Conservation (phyloP, 2,329 filamentous ascomycete species). For the Periglandula ipomoeae region DNA sequence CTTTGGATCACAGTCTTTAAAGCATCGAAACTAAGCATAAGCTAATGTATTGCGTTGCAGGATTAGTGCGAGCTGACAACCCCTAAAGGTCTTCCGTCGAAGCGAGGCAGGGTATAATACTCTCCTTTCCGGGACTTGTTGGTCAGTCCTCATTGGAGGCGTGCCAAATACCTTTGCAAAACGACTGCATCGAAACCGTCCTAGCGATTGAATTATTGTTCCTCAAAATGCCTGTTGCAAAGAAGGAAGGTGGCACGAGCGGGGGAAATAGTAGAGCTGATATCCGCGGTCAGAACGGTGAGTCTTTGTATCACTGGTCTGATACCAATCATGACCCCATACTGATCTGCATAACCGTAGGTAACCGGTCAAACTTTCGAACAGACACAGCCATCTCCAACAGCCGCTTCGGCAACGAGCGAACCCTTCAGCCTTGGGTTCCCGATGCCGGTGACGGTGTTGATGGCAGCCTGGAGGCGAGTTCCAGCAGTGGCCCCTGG, state of each 20-base stretch:
- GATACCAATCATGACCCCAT: not conserved
- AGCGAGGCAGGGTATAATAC: conserved; percentile 3
- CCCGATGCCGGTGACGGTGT: conserved; percentile 51
- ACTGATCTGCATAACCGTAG: conserved; percentile 30
- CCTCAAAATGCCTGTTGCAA: conserved; percentile 27
- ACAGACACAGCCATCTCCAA: conserved; percentile 87
- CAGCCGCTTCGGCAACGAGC: conserved; percentile 58
- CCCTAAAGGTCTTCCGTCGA: not conserved
- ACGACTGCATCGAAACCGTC: conserved; percentile 11
- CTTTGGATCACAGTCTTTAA: not conserved
- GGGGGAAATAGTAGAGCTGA: conserved; percentile 21
- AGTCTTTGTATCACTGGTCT: conserved; percentile 5
- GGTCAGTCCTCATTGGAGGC: conserved; percentile 5
- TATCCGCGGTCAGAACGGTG: conserved; percentile 28
- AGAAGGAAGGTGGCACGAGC: conserved; percentile 28
- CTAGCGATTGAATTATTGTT: conserved; percentile 14
- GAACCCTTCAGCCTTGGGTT: conserved; percentile 74
- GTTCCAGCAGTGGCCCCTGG: conserved; percentile 51
- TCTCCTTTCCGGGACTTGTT: conserved; percentile 6
- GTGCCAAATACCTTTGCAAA: not conserved
- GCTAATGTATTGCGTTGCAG: not conserved
- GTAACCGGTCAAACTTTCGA: conserved; percentile 60
- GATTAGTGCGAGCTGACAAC: not conserved
- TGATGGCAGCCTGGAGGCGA: conserved; percentile 63
- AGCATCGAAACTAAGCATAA: not conserved